Evolutionary conservation across 1,284 basidiomycete genomes (phyloP).

Genomic region (Hortiboletus rubellus): DNA sequence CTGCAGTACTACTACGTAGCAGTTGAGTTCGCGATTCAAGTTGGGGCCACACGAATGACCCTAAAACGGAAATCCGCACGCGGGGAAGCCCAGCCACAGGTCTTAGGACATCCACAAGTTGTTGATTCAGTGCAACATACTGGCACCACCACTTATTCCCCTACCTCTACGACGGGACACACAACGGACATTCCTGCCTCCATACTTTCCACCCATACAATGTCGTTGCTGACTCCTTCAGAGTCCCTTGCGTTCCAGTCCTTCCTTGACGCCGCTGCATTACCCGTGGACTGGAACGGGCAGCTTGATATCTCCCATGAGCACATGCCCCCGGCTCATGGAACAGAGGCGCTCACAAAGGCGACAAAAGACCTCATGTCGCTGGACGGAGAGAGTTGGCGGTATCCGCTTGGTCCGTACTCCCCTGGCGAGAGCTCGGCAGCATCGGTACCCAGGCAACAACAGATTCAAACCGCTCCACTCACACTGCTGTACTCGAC

Average conservation of each 20-base stretch:
- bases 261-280: constrained; percentile 50
- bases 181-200: background rate
- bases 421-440: constrained; percentile 14
- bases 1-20: background rate
- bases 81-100: constrained; percentile 34
- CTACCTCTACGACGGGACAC: background rate
- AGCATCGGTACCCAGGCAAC: constrained; percentile 12
- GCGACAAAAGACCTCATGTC: constrained; percentile 59
- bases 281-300: constrained; percentile 39
- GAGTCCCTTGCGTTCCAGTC: constrained; percentile 52
- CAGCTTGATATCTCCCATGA: constrained; percentile 38
- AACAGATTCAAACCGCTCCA: constrained; percentile 19
- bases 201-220: constrained; percentile 12
- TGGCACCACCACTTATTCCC: background rate
- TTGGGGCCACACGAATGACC: constrained; percentile 13
- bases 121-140: constrained; percentile 17
- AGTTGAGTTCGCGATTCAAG: background rate
- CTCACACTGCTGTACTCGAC: constrained; percentile 21
- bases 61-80: constrained; percentile 27
- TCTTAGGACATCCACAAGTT: constrained; percentile 22
- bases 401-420: constrained; percentile 24
- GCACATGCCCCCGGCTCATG: constrained; percentile 39
- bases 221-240: constrained; percentile 49
- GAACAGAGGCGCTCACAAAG: constrained; percentile 61
- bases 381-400: constrained; percentile 32